A percentile compares a stretch with the other conserved stretches of the same genome.
Conservation (phyloP, 352 stramenopile species). For the Globisporangium recalcitrans region DNA sequence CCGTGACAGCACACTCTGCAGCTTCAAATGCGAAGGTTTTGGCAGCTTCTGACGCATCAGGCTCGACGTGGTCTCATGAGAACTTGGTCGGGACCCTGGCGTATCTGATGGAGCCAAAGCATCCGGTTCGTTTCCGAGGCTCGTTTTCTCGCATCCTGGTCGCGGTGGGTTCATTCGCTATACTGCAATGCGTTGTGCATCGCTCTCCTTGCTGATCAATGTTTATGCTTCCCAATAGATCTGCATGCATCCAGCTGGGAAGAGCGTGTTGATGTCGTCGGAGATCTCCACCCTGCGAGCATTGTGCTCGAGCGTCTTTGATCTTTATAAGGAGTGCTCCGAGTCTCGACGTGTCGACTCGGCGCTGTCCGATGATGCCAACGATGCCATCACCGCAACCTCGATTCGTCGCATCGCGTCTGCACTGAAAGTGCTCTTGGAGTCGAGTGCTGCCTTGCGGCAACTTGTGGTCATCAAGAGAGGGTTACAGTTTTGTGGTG, state of each 20-base stretch:
- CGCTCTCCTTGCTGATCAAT: neutral
- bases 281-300: conserved; percentile 16
- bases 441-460: conserved; percentile 21
- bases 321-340: conserved; percentile 30
- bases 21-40: neutral
- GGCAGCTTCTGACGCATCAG: neutral
- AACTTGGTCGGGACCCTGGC: neutral
- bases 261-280: conserved; percentile 10
- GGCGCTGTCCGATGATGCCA: neutral
- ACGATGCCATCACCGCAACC: neutral
- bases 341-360: conserved; percentile 12
- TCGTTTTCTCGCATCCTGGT: conserved; percentile 35
- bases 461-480: conserved; percentile 30
- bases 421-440: conserved; percentile 37
- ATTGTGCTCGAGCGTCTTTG: conserved; percentile 34
- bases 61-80: neutral
- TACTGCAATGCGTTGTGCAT: neutral
- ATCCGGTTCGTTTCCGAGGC: conserved; percentile 33
- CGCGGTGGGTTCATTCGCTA: conserved; percentile 21
- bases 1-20: neutral
- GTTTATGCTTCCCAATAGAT: conserved; percentile 3
- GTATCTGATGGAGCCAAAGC: conserved; percentile 23
- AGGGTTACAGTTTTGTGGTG: conserved; percentile 30
- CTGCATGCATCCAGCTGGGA: neutral
- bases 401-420: conserved; percentile 21